Base-by-base conservation (phyloP, 495 filamentous ascomycete genomes). In the Lindgomyces ingoldianus region DNA sequence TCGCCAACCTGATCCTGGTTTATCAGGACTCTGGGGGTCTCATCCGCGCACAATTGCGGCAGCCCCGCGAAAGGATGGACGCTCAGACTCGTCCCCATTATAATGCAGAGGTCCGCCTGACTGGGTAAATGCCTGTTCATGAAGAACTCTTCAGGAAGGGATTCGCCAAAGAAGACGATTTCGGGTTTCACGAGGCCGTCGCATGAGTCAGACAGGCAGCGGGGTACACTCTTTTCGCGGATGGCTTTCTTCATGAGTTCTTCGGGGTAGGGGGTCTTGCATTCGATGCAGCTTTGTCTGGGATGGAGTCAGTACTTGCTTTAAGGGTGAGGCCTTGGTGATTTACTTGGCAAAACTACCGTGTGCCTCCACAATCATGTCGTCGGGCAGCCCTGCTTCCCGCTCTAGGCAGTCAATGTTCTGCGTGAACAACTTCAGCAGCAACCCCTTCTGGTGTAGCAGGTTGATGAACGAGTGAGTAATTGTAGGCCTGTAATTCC, bases 341-440 rank as follows among this genome's bases (percentile, higher is more conserved):
- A 9, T 24, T 11, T 60, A 66, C 63, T 81, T 81, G 10, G 93
- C 93, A 74, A 97, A 98, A 72, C 90, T 95, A 46, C 94, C 94
- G 73, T 98, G 94, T 10, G 95, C 94, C 76, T 98, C 93, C 22
- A 98, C 80, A 55, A 98, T 91, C 75, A 83, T 83, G 4, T 94
- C 85, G 0, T 78, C 80, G 0, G 91, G 90, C 16, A 98, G 83
- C 45, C 94, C 94, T 9, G 94, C 95, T 67, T 85, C 81, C 30
- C 93, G 85, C 76, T 98, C 94, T 22, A 98, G 82, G 70, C 89
- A 92, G 78, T 98, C 94, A 70, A 98, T 96, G 73, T 98, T 98
- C 74, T 98, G 94, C 4, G 95, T 96, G 77, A 96, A 98, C 42
- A 92, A 82, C 77, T 91, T 93, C 67, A 89, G 76, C 14, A 98